phyloP scores from a whole-genome alignment of 305 asterid species.

The Striga hermonthica region DNA sequence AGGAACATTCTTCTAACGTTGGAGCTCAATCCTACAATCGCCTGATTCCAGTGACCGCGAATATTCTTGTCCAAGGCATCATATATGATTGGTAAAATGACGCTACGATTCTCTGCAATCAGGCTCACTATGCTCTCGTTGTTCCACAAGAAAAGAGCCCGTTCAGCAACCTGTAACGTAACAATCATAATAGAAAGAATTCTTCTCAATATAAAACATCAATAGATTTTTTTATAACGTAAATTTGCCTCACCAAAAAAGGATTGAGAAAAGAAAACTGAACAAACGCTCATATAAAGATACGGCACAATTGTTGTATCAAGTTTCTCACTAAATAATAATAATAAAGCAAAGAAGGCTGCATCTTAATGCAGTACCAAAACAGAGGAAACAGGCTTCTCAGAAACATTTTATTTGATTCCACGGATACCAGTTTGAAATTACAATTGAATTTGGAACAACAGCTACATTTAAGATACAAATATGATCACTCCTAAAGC shows the following conservation, averaged over 20 bases:
- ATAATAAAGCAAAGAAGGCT: neutral
- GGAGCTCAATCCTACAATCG: conserved; percentile 72
- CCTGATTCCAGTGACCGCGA: conserved; percentile 84
- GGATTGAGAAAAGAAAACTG: neutral
- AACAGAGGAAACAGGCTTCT: neutral
- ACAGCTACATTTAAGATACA: neutral
- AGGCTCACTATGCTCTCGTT: conserved; percentile 82
- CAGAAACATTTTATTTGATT: neutral
- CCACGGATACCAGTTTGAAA: neutral
- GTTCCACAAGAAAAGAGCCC: conserved; percentile 97
- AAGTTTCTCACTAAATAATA: neutral
- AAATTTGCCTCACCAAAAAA: neutral
- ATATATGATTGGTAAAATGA: conserved; percentile 73
- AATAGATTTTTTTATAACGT: neutral
- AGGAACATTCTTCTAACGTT: conserved; percentile 76
- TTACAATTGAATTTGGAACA: neutral
- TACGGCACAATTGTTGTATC: neutral
- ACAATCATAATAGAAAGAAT: neutral
- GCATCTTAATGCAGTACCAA: neutral
- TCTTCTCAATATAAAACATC: too few species aligned
- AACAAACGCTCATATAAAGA: neutral
- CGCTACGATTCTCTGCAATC: conserved; percentile 72
- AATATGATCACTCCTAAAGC: neutral
- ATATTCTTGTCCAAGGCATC: conserved; percentile 75
- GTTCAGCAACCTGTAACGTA: conserved; percentile 74